Conservation (phyloP, 306 rosid genomes). For the Gleditsia sinensis region DNA sequence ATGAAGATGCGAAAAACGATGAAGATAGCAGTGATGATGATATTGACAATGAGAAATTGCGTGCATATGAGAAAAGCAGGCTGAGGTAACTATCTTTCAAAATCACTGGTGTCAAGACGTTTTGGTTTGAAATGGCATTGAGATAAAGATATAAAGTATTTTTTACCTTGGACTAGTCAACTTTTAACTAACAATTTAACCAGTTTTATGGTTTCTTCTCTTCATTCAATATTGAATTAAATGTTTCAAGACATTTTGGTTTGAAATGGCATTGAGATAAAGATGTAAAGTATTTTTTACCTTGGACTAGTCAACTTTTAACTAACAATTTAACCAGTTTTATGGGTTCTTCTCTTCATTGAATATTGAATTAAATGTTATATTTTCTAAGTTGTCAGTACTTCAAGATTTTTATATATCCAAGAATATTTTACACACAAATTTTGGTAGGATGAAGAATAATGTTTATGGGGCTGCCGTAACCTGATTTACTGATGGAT, state of each 20-base stretch:
- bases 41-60: conserved; percentile 72
- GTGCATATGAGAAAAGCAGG: conserved; percentile 76
- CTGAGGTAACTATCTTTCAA: conserved; percentile 54
- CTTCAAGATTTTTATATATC: not conserved
- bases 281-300: conserved; percentile 1
- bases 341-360: conserved; percentile 8
- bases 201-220: conserved; percentile 7
- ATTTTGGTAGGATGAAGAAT: conserved; percentile 8
- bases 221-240: not conserved
- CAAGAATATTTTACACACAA: not conserved
- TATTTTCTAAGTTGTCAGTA: not conserved
- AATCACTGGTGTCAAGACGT: conserved; percentile 6
- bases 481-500: not conserved
- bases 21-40: conserved; percentile 49
- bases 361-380: not conserved
- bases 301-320: not conserved
- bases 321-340: conserved; percentile 6
- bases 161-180: conserved; percentile 14
- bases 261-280: conserved; percentile 11
- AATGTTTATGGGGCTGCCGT: not conserved
- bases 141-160: not conserved
- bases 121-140: not conserved
- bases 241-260: not conserved
- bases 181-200: not conserved
- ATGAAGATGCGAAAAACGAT: conserved; percentile 43